Base-by-base conservation (phyloP, 495 filamentous ascomycete genomes). In the Aspergillus bertholletiae region DNA sequence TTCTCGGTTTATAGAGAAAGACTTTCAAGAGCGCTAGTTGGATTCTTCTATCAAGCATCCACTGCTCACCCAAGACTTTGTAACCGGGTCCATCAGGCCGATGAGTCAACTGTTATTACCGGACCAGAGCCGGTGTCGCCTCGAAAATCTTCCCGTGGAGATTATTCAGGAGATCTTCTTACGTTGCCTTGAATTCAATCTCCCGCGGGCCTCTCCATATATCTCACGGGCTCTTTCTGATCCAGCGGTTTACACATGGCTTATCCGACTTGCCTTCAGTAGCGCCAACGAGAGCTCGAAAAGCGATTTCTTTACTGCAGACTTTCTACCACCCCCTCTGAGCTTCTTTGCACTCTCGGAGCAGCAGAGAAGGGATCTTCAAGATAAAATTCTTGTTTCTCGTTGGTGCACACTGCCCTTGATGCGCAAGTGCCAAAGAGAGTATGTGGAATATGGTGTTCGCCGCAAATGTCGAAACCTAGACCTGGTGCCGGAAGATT, bases 71-170 rank as follows among this genome's bases (percentile, higher is more conserved):
- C 34, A n/a, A 37, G n/a, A 1, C 34, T n/a, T n/a, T 37, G 1
- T 15, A n/a, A 46, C 15, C 20, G 13, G 30, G 34, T 37, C 24
- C 22, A 43, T 45, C 51, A 18, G 54, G 45, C 58, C 47, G 49
- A 66, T 66, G 61, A 44, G 49, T 54, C 51, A 50, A 49, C 27
- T 39, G 28, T 40, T 37, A 23, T 22, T 20, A 49, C 35, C 47
- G 49, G 47, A 21, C 23, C 27, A 37, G 49, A 41, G 44, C 20
- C 58, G 48, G 57, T 75, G 74, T 27, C 63, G 48, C 37, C 69
- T 84, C 3, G 81, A 84, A 56, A 57, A 56, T 23, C 66, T 84
- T 2, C 81, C 80, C 9, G 71, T 69, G 9, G 81, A 84, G 58
- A 61, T 84, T 21, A 50, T 84, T 8, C 69, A 82, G 59, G 62